Base-by-base conservation (phyloP, 2,329 filamentous ascomycete genomes). In the Trichophyton equinum region DNA sequence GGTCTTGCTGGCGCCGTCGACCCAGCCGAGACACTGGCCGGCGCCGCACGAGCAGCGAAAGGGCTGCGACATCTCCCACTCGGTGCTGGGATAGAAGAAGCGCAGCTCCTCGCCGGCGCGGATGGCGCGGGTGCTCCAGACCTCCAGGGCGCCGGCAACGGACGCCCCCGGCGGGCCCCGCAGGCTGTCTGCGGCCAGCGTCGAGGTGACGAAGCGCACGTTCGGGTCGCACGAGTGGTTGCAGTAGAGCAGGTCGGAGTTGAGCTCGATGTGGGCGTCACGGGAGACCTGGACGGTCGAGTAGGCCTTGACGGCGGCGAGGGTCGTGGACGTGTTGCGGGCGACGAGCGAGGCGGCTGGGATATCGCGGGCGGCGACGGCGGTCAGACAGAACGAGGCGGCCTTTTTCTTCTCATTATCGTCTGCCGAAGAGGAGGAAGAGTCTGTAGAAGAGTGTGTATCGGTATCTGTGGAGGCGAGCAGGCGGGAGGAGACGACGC, bases 61-160 rank as follows among this genome's bases (percentile, higher is more conserved):
- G 3, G 84, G 79, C 75, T 89, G 86, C 36, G 83, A 82, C 86
- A 89, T 88, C 68, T 78, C 68, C 85, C 85, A 89, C 73, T 89
- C 86, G 1, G 85, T 88, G 60, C 84, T 87, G 3, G 86, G 85
- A 67, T 89, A 89, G 74, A 89, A 89, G 75, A 88, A 89, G 70
- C 74, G 74, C 51, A 77, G 62, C 59, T 75, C 73, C 40, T 77
- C 74, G 1, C 75, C 75, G 7, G 63, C 69, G 40, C 49, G 42
- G 44, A 66, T 66, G 22, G 64, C 61, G 15, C 63, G 38, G 1
- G 57, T 15, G 58, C 64, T 66, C 64, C 64, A 66, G 4, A 66
- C 63, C 30, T 66, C 63, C 18, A 66, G 61, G 0, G 63, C 63
- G 3, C 64, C 64, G 2, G 49, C 36, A 25, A 65, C 62, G 3